phyloP scores from a whole-genome alignment of 257 asterid species.

The Jacaranda copaia region DNA sequence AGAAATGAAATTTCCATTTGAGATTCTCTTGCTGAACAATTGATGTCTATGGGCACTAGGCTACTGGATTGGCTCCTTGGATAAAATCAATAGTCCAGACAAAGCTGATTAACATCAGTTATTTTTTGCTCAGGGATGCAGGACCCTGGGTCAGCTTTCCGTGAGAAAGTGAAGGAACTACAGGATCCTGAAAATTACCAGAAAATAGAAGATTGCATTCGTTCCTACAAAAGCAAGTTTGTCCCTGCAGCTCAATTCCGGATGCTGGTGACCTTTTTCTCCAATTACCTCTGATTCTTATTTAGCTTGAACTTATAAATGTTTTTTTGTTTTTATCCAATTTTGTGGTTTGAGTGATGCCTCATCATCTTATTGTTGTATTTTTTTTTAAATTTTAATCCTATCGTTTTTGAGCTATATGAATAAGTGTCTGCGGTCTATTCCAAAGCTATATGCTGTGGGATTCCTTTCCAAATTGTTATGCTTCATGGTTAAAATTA shows the following conservation, averaged over 20 bases:
- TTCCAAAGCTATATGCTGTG: constrained; percentile 13
- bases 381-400: constrained; percentile 10
- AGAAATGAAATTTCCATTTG: constrained; percentile 25
- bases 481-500: background rate
- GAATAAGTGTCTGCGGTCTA: constrained; percentile 23
- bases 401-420: constrained; percentile 23
- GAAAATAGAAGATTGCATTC: constrained; percentile 63
- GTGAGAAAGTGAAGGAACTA: constrained; percentile 69
- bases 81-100: constrained; percentile 19
- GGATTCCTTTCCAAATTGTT: constrained; percentile 10
- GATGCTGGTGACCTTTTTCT: constrained; percentile 54
- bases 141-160: constrained; percentile 59
- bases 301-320: constrained; percentile 25
- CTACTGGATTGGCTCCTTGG: constrained; percentile 23
- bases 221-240: constrained; percentile 56
- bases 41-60: constrained; percentile 20
- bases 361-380: constrained; percentile 25
- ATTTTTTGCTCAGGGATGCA: constrained; percentile 59
- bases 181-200: constrained; percentile 53
- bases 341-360: constrained; percentile 17
- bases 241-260: constrained; percentile 62
- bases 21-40: constrained; percentile 28
- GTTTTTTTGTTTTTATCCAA: constrained; percentile 22
- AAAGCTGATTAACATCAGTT: constrained; percentile 33
- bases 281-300: constrained; percentile 25